Evolutionary conservation across 2,329 filamentous ascomycete genomes (phyloP).

Genomic region (Alternaria solani): DNA sequence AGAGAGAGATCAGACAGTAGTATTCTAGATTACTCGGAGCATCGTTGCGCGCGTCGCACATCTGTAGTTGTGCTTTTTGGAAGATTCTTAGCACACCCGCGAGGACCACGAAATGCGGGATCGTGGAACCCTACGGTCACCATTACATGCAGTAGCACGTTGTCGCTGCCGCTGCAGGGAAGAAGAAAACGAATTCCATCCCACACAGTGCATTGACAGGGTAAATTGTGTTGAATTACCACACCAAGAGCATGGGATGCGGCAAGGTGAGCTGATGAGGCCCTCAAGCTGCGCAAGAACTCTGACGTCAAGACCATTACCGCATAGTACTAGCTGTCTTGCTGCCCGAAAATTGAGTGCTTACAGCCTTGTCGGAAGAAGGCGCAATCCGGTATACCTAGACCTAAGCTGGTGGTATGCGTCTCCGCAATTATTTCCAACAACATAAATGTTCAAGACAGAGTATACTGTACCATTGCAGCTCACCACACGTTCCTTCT

Average conservation of each 20-base stretch:
- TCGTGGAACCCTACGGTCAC: background rate
- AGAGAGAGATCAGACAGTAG: background rate
- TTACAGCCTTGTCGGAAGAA: background rate
- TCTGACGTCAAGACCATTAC: background rate
- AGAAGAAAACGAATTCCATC: background rate
- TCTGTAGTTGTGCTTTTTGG: background rate
- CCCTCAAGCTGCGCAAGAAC: background rate
- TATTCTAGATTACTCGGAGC: background rate
- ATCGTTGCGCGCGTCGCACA: background rate
- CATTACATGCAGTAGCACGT: background rate
- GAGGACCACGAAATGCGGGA: background rate
- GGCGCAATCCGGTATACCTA: background rate
- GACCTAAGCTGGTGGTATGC: background rate
- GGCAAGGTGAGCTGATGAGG: background rate
- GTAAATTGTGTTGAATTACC: background rate
- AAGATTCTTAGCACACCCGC: background rate
- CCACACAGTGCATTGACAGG: background rate
- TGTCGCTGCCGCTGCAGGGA: background rate
- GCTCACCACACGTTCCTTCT: background rate
- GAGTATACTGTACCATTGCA: background rate
- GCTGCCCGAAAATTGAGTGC: background rate
- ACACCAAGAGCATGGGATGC: background rate
- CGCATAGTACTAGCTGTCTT: background rate
- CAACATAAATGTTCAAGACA: background rate
- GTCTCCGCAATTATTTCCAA: slow-evolving; percentile 1